Conservation (phyloP, 306 rosid genomes). For the Gleditsia sinensis region DNA sequence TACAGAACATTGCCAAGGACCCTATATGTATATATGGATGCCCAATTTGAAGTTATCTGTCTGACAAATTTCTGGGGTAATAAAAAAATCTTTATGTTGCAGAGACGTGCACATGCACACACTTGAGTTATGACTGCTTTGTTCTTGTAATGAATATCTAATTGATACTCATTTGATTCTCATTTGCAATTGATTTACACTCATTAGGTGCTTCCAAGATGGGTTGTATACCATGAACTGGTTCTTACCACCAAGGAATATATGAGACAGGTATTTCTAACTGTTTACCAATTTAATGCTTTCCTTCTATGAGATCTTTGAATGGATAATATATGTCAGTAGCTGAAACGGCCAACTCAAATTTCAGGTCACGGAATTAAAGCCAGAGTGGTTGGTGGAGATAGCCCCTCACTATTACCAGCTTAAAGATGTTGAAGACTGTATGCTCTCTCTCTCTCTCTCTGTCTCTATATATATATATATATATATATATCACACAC, state of each 20-base stretch:
- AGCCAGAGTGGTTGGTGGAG: conserved; percentile 94
- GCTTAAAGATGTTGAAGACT: conserved; percentile 89
- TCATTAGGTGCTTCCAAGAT: conserved; percentile 80
- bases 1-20: neutral
- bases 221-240: conserved; percentile 91
- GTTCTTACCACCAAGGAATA: conserved; percentile 95
- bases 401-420: conserved; percentile 97
- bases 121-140: conserved; percentile 8
- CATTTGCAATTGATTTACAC: conserved; percentile 17
- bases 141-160: conserved; percentile 12
- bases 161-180: neutral
- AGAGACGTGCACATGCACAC: neutral
- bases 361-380: conserved; percentile 76
- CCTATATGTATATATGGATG: neutral
- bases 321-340: conserved; percentile 9
- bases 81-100: neutral
- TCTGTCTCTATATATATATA: conserved; percentile 8
- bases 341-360: conserved; percentile 34
- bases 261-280: conserved; percentile 79
- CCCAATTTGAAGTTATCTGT: neutral
- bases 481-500: neutral
- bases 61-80: neutral
- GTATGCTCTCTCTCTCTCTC: conserved; percentile 54
- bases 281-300: neutral
- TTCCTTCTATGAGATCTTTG: conserved; percentile 8